These are phyloP conservation scores for Nitzschia sp. DNA, from an alignment of 108 stramenopile genomes.

Conservation along the genomic window DNA sequence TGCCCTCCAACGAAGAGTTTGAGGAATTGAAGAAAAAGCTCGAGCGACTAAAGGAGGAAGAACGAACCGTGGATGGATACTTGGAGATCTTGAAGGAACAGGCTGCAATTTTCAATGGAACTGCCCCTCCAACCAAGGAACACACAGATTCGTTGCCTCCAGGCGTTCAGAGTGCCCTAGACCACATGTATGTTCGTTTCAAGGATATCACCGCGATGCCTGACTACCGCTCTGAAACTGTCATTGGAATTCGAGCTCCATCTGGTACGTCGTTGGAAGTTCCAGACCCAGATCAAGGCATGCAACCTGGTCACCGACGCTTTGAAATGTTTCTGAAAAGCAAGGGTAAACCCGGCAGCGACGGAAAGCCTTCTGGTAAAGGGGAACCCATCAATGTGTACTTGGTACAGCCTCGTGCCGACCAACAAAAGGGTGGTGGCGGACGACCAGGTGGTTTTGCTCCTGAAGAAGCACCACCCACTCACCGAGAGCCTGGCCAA, in stretches of 20 bases:
- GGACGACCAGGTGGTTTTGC: conserved; percentile 15
- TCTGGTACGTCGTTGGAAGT: conserved; percentile 87
- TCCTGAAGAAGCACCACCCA: conserved; percentile 11
- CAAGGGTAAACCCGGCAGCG: conserved; percentile 24
- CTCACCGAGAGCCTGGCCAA: conserved; percentile 8
- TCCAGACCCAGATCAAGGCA: conserved; percentile 84
- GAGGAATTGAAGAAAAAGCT: conserved; percentile 39
- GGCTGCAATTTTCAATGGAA: conserved; percentile 29
- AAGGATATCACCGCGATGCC: conserved; percentile 67
- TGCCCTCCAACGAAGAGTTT: conserved; percentile 21
- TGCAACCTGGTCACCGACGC: conserved; percentile 62
- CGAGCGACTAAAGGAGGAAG: conserved; percentile 36
- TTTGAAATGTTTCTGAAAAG: conserved; percentile 88
- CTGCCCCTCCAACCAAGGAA: conserved; percentile 23
- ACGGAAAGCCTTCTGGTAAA: conserved; percentile 3
- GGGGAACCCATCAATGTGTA: conserved; percentile 61
- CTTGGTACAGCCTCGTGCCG: conserved; percentile 47
- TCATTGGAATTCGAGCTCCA: conserved; percentile 90
- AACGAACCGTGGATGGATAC: conserved; percentile 35
- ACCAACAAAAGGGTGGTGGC: conserved; percentile 14
- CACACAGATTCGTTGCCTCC: conserved; percentile 26
- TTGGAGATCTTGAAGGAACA: conserved; percentile 43
- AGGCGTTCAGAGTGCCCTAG: conserved; percentile 26
- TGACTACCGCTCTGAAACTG: conserved; percentile 62
- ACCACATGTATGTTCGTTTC: conserved; percentile 64